Conservation (phyloP, 768 basidiomycete species). For the Mycena latifolia region DNA sequence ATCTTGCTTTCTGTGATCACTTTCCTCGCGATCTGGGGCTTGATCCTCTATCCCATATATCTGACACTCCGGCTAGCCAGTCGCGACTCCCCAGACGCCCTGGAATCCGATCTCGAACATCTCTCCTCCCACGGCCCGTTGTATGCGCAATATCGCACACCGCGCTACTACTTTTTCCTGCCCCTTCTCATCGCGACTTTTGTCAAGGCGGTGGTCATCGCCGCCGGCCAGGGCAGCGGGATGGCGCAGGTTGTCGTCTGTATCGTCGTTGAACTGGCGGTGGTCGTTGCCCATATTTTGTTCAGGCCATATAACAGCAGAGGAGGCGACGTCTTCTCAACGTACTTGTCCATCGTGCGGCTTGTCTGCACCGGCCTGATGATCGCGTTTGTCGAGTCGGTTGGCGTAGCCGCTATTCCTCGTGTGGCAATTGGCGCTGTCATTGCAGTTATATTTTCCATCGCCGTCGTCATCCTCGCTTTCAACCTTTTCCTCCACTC, state of each 20-base stretch:
- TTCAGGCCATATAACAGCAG: slow-evolving; percentile 76
- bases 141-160: slow-evolving; percentile 73
- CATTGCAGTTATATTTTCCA: slow-evolving; percentile 76
- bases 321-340: slow-evolving; percentile 78
- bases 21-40: slow-evolving; percentile 63
- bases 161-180: slow-evolving; percentile 77
- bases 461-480: slow-evolving; percentile 77
- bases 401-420: slow-evolving; percentile 79
- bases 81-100: slow-evolving; percentile 51
- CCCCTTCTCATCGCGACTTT: slow-evolving; percentile 68
- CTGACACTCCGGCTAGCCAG: slow-evolving; percentile 61
- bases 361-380: slow-evolving; percentile 77
- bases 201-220: slow-evolving; percentile 79
- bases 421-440: slow-evolving; percentile 86
- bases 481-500: slow-evolving; percentile 72
- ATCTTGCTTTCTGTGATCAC: slow-evolving; percentile 82
- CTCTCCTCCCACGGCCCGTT: slow-evolving; percentile 67
- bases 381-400: slow-evolving; percentile 79
- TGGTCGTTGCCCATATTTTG: slow-evolving; percentile 64
- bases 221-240: slow-evolving; percentile 71
- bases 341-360: slow-evolving; percentile 75
- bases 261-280: slow-evolving; percentile 73
- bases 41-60: slow-evolving; percentile 64
- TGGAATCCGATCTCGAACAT: slow-evolving; percentile 49
- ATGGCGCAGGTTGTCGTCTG: slow-evolving; percentile 77